These are phyloP conservation scores for Trichophyton mentagrophytes DNA, from an alignment of 2,329 filamentous ascomycete species.

Conservation along the genomic window DNA sequence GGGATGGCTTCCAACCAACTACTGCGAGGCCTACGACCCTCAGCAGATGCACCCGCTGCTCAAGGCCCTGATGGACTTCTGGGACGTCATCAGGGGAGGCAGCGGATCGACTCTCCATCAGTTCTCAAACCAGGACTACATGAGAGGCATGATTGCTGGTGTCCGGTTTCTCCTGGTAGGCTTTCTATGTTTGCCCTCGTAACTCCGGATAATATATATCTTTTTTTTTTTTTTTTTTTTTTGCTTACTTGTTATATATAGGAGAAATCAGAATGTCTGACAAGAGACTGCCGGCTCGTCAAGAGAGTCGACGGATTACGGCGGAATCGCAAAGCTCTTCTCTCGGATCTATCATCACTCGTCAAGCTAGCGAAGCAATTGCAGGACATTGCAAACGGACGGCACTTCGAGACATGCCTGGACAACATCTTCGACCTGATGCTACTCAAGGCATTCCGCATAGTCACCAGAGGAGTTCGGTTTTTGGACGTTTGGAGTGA, in stretches of 20 bases:
- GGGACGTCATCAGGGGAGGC: conserved; percentile 74
- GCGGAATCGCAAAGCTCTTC: conserved; percentile 68
- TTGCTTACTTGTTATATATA: conserved; percentile 25
- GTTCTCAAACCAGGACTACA: conserved; percentile 84
- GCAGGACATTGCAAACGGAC: conserved; percentile 55
- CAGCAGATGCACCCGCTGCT: conserved; percentile 73
- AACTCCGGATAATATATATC: background rate
- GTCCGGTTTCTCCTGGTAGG: conserved; percentile 79
- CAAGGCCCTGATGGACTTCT: conserved; percentile 77
- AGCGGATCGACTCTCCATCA: conserved; percentile 62
- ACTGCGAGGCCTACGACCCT: conserved; percentile 89
- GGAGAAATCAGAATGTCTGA: conserved; percentile 82
- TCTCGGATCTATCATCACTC: conserved; percentile 78
- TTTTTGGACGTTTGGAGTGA: conserved; percentile 78
- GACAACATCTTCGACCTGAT: conserved; percentile 67
- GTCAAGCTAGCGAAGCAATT: conserved; percentile 81
- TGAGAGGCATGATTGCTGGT: conserved; percentile 85
- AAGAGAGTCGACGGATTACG: conserved; percentile 63
- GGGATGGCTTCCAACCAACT: conserved; percentile 96
- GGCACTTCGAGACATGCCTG: conserved; percentile 27
- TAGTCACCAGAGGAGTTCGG: conserved; percentile 77
- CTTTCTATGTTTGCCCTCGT: conserved; percentile 14
- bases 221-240: background rate
- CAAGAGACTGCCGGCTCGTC: conserved; percentile 63
- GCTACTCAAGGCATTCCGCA: conserved; percentile 84